These are phyloP conservation scores for Rhododendron griersonianum DNA, from an alignment of 148 eudicot species.

Conservation along the genomic window DNA sequence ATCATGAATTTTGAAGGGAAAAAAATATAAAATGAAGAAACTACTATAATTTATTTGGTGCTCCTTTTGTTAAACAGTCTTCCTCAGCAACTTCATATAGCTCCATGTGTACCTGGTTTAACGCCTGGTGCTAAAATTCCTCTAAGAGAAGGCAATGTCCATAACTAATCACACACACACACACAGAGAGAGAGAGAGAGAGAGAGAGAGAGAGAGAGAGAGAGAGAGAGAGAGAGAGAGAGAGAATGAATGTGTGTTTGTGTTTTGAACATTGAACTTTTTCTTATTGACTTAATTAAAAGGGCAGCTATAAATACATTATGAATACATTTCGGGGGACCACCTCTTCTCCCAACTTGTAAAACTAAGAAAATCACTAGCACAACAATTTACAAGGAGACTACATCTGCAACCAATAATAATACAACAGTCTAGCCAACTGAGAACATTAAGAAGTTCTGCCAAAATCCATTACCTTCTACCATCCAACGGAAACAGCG, in stretches of 20 bases:
- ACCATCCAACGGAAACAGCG: background rate
- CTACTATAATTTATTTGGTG: no score
- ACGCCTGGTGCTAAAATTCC: no score
- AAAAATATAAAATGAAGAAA: no score
- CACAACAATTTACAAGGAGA: slow-evolving; percentile 8
- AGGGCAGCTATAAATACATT: background rate
- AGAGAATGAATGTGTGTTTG: no score
- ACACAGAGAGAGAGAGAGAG: no score
- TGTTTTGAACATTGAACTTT: background rate
- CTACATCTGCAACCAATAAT: background rate
- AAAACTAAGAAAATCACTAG: background rate
- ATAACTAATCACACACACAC: no score
- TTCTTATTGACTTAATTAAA: background rate
- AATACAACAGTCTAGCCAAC: background rate
- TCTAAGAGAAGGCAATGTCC: no score
- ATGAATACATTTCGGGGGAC: background rate
- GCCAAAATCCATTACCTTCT: background rate
- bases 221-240: no score
- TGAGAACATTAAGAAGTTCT: background rate
- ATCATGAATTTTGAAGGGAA: background rate
- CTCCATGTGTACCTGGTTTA: no score
- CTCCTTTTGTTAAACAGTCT: no score
- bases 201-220: no score
- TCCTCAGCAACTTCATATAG: no score
- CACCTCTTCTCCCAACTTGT: background rate